Percentiles rank a stretch among this genome's conserved stretches.
Evolutionary conservation across 306 rosid species (phyloP).

Genomic region (Rosa multiflora): DNA sequence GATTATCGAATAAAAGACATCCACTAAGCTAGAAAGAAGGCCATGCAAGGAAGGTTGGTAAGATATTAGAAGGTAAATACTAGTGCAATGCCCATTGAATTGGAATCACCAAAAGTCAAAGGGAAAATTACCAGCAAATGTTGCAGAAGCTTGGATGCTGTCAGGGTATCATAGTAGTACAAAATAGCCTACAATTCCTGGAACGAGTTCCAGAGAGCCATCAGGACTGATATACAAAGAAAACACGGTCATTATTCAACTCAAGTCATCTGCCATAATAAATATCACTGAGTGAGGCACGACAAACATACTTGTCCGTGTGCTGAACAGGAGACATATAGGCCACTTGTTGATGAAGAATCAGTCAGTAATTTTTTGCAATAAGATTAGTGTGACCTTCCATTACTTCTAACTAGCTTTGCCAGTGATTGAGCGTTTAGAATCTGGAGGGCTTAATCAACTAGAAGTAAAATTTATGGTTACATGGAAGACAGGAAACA

Average conservation of each 20-base stretch:
- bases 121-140: slow-evolving; percentile 57
- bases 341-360: not conserved
- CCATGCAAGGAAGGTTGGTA: slow-evolving; percentile 47
- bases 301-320: not conserved
- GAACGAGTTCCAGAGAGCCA: slow-evolving; percentile 27
- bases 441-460: not conserved
- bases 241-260: not conserved
- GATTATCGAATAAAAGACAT: not conserved
- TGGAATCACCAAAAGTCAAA: slow-evolving; percentile 42
- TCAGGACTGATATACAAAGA: slow-evolving; percentile 34
- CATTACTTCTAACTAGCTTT: not conserved
- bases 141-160: slow-evolving; percentile 58
- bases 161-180: slow-evolving; percentile 42
- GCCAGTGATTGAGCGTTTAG: not conserved
- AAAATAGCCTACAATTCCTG: slow-evolving; percentile 41
- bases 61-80: slow-evolving; percentile 49
- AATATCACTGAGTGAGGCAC: not conserved
- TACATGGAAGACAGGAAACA: not conserved
- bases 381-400: not conserved
- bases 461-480: not conserved
- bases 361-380: not conserved
- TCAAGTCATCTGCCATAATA: not conserved
- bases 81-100: slow-evolving; percentile 53
- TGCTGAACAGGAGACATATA: not conserved
- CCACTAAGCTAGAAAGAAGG: slow-evolving; percentile 20